phyloP scores from a whole-genome alignment of 495 filamentous ascomycete genomes.

The Annulohypoxylon bovei region DNA sequence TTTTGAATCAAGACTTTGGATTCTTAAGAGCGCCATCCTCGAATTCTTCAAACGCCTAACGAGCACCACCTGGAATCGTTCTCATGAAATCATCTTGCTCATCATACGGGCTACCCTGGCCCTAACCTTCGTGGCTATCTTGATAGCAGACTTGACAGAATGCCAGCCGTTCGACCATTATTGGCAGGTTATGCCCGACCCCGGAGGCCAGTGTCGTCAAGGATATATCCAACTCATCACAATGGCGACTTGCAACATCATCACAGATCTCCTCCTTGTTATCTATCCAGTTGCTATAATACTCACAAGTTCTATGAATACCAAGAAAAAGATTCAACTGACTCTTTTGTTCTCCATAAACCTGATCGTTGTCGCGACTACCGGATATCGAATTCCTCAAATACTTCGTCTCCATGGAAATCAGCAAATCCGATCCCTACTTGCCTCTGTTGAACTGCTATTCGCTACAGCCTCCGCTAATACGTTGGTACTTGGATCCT shows the following conservation, averaged over 20 bases:
- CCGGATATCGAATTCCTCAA: conserved; percentile 77
- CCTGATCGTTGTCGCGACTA: conserved; percentile 76
- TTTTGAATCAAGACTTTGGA: conserved; percentile 75
- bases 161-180: conserved; percentile 86
- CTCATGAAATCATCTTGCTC: conserved; percentile 72
- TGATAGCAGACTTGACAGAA: conserved; percentile 84
- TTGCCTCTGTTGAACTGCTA: conserved; percentile 81
- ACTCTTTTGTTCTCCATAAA: conserved; percentile 84
- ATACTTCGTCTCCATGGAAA: conserved; percentile 69
- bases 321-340: conserved; percentile 72
- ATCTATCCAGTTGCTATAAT: conserved; percentile 90
- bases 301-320: conserved; percentile 72
- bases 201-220: conserved; percentile 82
- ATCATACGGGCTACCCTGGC: conserved; percentile 78
- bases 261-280: conserved; percentile 88
- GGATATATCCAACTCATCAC: conserved; percentile 86
- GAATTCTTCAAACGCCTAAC: conserved; percentile 89
- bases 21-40: conserved; percentile 86
- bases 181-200: conserved; percentile 92
- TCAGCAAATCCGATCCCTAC: conserved; percentile 79
- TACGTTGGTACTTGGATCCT: conserved; percentile 80
- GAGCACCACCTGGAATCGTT: conserved; percentile 70
- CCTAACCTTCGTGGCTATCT: conserved; percentile 78
- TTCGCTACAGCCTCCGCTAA: conserved; percentile 82
- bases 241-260: conserved; percentile 85